Evolutionary conservation across 768 basidiomycete species (phyloP).

Genomic region (Boletus rubroflammeus): DNA sequence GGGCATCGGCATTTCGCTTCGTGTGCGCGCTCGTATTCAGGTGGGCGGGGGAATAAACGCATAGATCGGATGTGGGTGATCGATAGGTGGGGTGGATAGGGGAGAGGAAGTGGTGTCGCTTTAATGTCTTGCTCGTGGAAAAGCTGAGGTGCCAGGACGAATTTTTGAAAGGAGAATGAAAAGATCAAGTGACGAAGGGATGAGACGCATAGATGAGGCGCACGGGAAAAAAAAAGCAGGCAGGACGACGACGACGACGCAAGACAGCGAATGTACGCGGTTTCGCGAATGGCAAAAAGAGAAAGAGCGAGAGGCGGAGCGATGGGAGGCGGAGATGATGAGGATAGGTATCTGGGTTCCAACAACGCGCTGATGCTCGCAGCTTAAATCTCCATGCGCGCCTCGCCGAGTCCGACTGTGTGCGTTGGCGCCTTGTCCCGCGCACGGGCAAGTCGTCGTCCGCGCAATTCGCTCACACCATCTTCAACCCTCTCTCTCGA

Average conservation of each 20-base stretch:
- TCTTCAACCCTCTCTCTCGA: not conserved
- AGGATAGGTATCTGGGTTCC: not conserved
- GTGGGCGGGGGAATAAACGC: not conserved
- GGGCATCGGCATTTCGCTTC: not conserved
- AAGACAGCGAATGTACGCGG: not conserved
- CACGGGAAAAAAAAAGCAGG: not conserved
- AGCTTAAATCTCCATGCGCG: slow-evolving; percentile 17
- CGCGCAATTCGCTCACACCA: slow-evolving; percentile 6
- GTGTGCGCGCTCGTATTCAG: not conserved
- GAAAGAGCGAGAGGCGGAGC: not conserved
- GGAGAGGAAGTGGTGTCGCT: slow-evolving; percentile 1
- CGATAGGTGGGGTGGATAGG: not conserved
- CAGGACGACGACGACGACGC: not conserved
- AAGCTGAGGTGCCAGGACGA: not conserved
- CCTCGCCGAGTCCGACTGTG: slow-evolving; percentile 4
- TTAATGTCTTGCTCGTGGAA: not conserved
- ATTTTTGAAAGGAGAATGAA: not conserved
- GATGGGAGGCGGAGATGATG: not conserved
- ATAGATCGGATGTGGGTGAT: not conserved
- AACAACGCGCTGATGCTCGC: not conserved
- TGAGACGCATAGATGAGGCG: not conserved
- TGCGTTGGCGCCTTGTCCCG: slow-evolving; percentile 16
- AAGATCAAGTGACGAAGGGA: too few species aligned
- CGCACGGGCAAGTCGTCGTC: slow-evolving; percentile 17
- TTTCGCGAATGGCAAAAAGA: not conserved